Conservation (phyloP, 2,329 filamentous ascomycete genomes). For the Sporothrix brasiliensis region DNA sequence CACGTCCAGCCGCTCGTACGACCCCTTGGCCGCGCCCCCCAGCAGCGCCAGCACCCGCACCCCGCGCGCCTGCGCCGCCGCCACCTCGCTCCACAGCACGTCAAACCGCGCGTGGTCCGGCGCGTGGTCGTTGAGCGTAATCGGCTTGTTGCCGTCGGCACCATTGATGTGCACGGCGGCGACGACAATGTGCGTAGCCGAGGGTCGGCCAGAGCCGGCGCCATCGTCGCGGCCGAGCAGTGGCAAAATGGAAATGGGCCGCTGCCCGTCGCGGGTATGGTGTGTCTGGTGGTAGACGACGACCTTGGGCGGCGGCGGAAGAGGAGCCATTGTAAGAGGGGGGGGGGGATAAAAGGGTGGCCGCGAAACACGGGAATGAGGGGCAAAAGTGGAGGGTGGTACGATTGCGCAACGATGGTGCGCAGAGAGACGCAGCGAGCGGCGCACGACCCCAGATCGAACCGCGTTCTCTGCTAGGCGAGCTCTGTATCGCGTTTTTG, state of each 20-base stretch:
- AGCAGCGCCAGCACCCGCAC: conserved; percentile 80
- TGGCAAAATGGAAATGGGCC: conserved; percentile 48
- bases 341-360: too few relatives aligned
- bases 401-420: not conserved
- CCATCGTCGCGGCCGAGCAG: conserved; percentile 40
- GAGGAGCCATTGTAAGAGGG: conserved; percentile 32
- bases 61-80: conserved; percentile 67
- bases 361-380: not conserved
- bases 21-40: conserved; percentile 74
- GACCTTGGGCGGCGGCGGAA: conserved; percentile 42
- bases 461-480: not conserved
- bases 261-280: conserved; percentile 44
- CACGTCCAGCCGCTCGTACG: conserved; percentile 62
- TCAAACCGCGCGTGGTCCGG: conserved; percentile 64
- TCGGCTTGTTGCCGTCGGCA: conserved; percentile 38
- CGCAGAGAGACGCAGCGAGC: not conserved
- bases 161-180: conserved; percentile 79
- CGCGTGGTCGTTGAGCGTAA: conserved; percentile 75
- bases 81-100: conserved; percentile 71
- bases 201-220: conserved; percentile 7
- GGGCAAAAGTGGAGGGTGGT: not conserved
- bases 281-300: conserved; percentile 50
- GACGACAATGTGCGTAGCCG: conserved; percentile 72
- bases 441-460: not conserved
- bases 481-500: not conserved